These are phyloP conservation scores for Achaetomium macrosporum DNA, from an alignment of 2,329 filamentous ascomycete species.

Conservation along the genomic window DNA sequence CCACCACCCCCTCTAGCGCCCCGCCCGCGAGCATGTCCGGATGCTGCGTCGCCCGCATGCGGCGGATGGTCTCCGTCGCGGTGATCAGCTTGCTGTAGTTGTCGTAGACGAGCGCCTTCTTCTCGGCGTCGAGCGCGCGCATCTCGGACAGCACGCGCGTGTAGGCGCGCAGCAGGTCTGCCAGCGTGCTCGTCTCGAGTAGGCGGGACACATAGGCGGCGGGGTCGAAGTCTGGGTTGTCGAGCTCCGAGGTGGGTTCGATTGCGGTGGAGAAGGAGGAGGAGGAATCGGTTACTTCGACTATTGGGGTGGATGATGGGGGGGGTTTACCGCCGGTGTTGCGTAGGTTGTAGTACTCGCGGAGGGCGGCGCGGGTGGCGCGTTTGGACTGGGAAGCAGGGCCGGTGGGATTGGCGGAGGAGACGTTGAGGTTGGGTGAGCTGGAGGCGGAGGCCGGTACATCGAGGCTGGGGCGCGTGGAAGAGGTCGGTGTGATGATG, in stretches of 20 bases:
- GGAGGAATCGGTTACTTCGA: constrained; percentile 38
- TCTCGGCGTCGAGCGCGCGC: constrained; percentile 84
- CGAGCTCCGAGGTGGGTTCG: constrained; percentile 56
- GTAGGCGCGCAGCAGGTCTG: constrained; percentile 65
- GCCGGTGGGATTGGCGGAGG: constrained; percentile 19
- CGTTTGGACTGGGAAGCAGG: constrained; percentile 32
- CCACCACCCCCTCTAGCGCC: constrained; percentile 72
- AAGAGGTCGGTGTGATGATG: constrained; percentile 61
- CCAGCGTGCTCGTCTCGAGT: constrained; percentile 57
- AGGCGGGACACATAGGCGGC: constrained; percentile 60
- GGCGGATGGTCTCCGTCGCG: constrained; percentile 86
- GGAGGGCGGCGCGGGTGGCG: constrained; percentile 76
- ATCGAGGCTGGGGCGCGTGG: constrained; percentile 69
- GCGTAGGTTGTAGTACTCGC: constrained; percentile 85
- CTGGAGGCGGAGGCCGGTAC: constrained; percentile 52
- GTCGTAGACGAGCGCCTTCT: constrained; percentile 95
- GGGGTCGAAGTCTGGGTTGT: constrained; percentile 65
- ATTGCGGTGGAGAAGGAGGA: constrained; percentile 37
- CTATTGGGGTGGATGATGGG: constrained; percentile 35
- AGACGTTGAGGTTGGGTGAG: constrained; percentile 44
- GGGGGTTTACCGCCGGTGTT: constrained; percentile 37
- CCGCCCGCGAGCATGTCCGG: constrained; percentile 64
- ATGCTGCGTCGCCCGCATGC: constrained; percentile 82
- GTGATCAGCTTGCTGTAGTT: constrained; percentile 96
- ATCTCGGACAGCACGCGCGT: constrained; percentile 73